phyloP scores from a whole-genome alignment of 1,284 basidiomycete species.

The Rhodotorula sp. region DNA sequence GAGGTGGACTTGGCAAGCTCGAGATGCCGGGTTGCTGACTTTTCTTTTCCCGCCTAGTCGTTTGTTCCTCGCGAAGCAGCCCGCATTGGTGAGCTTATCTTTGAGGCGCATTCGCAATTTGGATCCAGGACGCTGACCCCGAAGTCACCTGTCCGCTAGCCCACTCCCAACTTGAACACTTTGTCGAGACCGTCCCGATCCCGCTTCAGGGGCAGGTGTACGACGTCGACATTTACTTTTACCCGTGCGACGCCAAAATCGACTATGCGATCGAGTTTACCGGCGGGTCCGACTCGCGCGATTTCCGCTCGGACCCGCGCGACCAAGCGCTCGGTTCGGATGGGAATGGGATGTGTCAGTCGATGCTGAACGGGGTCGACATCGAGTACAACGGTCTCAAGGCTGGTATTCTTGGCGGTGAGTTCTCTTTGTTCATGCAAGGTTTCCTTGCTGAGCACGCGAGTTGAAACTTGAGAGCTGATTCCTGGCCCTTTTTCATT shows the following conservation, averaged over 20 bases:
- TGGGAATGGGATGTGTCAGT: neutral
- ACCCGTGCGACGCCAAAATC: neutral
- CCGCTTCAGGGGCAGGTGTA: neutral
- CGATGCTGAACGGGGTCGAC: conserved; percentile 4
- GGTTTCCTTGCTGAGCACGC: no score
- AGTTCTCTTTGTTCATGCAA: no score
- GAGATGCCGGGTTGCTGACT: no score
- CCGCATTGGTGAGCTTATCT: neutral
- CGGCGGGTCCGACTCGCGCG: no score
- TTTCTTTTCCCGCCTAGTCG: neutral
- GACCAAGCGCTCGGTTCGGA: neutral
- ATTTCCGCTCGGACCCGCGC: neutral
- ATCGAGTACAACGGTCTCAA: neutral
- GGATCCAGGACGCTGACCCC: no score
- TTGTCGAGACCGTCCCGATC: neutral
- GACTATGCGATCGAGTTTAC: neutral
- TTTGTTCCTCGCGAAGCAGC: neutral
- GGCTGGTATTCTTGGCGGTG: conserved; percentile 6
- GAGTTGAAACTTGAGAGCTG: no score
- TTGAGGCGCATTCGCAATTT: no score
- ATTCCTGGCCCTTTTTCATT: no score
- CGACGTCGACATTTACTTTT: conserved; percentile 1
- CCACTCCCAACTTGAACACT: neutral
- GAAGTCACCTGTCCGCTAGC: neutral
- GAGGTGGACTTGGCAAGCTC: no score